Evolutionary conservation across 2,329 filamentous ascomycete genomes (phyloP).

Genomic region (Arthrobotrys pseudoclavata): DNA sequence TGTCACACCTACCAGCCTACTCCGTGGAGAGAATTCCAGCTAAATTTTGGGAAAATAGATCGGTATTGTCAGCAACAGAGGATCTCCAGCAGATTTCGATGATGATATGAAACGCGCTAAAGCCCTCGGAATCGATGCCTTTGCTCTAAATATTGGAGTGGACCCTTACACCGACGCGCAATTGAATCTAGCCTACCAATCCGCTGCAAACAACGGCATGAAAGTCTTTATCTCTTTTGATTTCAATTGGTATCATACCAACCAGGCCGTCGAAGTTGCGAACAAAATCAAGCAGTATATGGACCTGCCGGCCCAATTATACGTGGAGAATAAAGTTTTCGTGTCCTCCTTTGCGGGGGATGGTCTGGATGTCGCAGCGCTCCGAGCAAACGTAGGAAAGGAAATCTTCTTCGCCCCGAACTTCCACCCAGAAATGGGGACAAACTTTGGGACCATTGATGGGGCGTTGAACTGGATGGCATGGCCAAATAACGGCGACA

Average conservation of each 20-base stretch:
- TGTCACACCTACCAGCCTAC: background rate
- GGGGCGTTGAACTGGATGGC: conserved; percentile 68
- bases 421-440: conserved; percentile 65
- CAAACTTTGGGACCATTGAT: conserved; percentile 63
- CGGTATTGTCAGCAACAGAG: conserved; percentile 63
- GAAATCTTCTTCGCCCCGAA: conserved; percentile 69
- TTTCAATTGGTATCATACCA: conserved; percentile 62
- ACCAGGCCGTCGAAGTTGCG: conserved; percentile 62
- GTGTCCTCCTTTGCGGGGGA: conserved; percentile 71
- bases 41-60: conserved; percentile 60
- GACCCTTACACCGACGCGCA: conserved; percentile 65
- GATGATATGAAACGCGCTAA: conserved; percentile 64
- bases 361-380: conserved; percentile 65
- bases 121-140: conserved; percentile 66
- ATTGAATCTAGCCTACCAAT: conserved; percentile 64
- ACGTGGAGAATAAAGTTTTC: conserved; percentile 67
- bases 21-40: too few species aligned
- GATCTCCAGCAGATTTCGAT: conserved; percentile 63
- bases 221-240: conserved; percentile 65
- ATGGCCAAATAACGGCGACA: conserved; percentile 68
- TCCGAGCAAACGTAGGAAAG: conserved; percentile 65
- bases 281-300: conserved; percentile 66
- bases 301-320: conserved; percentile 66
- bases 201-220: conserved; percentile 64
- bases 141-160: conserved; percentile 65